These are phyloP conservation scores for Trametes meyenii DNA, from an alignment of 768 basidiomycete genomes.

Conservation along the genomic window DNA sequence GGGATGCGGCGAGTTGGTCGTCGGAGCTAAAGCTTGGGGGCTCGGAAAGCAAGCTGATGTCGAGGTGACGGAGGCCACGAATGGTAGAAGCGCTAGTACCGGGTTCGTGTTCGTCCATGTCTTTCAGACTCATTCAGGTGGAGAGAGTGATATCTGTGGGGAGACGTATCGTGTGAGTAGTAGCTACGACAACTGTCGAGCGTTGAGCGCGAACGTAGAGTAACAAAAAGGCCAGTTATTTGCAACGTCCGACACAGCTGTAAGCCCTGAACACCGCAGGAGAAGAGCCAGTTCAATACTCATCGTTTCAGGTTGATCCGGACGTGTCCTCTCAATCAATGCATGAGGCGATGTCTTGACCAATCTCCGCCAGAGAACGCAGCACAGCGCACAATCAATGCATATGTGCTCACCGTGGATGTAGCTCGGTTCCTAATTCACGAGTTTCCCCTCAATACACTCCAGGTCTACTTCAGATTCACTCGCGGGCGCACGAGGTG, in stretches of 20 bases:
- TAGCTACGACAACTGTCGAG: background rate
- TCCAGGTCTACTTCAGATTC: too few relatives aligned
- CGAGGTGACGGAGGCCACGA: conserved; percentile 25
- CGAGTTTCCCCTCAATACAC: too few relatives aligned
- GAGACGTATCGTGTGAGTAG: background rate
- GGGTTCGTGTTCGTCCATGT: conserved; percentile 15
- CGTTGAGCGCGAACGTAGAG: too few relatives aligned
- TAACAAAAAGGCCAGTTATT: too few relatives aligned
- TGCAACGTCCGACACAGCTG: too few relatives aligned
- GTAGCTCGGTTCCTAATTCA: background rate
- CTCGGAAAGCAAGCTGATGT: conserved; percentile 17
- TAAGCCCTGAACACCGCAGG: too few relatives aligned
- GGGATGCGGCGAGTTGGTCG: conserved; percentile 10
- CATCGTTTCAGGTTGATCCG: too few relatives aligned
- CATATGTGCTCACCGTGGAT: background rate
- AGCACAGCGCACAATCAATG: too few relatives aligned
- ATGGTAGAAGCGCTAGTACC: conserved; percentile 33
- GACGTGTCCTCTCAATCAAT: too few relatives aligned
- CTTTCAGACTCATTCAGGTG: background rate
- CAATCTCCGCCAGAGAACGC: too few relatives aligned
- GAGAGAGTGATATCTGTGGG: background rate
- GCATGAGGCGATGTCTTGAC: too few relatives aligned
- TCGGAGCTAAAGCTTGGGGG: background rate
- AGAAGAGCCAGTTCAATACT: too few relatives aligned
- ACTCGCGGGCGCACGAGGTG: background rate